Evolutionary conservation across 2,329 filamentous ascomycete species (phyloP).

Genomic region (Botrytis pseudocinerea): DNA sequence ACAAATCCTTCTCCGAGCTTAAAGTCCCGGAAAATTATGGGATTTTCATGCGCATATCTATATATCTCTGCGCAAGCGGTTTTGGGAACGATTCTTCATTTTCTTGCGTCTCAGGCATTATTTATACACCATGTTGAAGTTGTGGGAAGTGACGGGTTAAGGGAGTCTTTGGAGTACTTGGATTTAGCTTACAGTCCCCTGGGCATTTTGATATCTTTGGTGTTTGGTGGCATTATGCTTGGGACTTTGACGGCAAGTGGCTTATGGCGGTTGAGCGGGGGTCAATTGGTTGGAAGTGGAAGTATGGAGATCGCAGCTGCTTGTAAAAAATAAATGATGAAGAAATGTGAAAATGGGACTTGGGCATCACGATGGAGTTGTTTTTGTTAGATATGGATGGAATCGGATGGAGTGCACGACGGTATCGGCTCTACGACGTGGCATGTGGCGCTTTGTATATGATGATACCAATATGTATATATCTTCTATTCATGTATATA

Average conservation of each 20-base stretch:
- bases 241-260: conserved; percentile 23
- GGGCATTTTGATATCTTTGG: conserved; percentile 10
- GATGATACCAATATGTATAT: background rate
- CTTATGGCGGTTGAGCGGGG: conserved; percentile 25
- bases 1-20: background rate
- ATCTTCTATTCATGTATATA: background rate
- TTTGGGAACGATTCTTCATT: conserved; percentile 1
- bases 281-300: conserved; percentile 31
- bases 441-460: background rate
- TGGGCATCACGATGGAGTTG: background rate
- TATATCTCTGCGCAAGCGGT: background rate
- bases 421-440: background rate
- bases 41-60: background rate
- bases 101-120: conserved; percentile 12
- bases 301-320: conserved; percentile 32
- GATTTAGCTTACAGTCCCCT: conserved; percentile 18
- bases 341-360: background rate
- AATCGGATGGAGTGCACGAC: background rate
- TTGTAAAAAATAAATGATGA: conserved; percentile 26
- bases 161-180: background rate
- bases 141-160: background rate
- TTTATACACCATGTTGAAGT: conserved; percentile 15
- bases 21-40: conserved; percentile 2
- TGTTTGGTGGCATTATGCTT: conserved; percentile 1
- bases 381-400: background rate